Evolutionary conservation across 2,329 filamentous ascomycete genomes (phyloP).

Genomic region (Colletotrichum spaethianum): DNA sequence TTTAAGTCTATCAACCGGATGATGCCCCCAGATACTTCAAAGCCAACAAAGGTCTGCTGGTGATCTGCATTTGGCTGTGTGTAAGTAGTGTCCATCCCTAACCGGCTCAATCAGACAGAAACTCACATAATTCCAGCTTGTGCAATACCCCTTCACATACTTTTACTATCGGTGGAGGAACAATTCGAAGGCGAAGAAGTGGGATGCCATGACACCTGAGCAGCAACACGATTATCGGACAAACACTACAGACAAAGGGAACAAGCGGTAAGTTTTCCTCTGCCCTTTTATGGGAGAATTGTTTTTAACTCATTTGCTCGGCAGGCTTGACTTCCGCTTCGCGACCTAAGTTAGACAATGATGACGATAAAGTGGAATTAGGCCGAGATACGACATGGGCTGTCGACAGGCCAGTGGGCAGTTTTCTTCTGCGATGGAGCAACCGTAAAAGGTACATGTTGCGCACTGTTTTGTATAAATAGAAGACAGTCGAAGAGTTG

Average conservation of each 20-base stretch:
- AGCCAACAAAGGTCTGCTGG: conserved; percentile 54
- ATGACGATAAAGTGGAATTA: no score
- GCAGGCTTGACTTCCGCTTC: conserved; percentile 39
- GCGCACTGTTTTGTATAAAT: not conserved
- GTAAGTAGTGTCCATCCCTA: conserved; percentile 46
- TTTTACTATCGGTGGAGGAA: conserved; percentile 58
- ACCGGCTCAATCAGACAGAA: fast-evolving
- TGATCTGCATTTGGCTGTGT: conserved; percentile 57
- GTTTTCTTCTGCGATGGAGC: not conserved
- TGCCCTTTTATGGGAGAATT: fast-evolving
- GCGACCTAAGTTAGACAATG: not conserved
- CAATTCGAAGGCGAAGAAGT: conserved; percentile 52
- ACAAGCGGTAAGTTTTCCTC: conserved; percentile 54
- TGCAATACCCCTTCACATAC: conserved; percentile 55
- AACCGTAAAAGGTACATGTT: not conserved
- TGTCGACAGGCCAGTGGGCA: not conserved
- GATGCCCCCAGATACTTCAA: conserved; percentile 55
- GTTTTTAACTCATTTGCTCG: not conserved
- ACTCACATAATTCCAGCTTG: conserved; percentile 46
- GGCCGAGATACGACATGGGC: no score
- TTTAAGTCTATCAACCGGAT: conserved; percentile 52
- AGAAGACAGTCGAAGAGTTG: not conserved
- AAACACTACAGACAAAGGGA: conserved; percentile 61
- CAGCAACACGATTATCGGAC: conserved; percentile 58
- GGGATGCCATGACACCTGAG: conserved; percentile 56